Evolutionary conservation across 164 flowering plant species (phyloP).

Genomic region (Aristolochia californica): DNA sequence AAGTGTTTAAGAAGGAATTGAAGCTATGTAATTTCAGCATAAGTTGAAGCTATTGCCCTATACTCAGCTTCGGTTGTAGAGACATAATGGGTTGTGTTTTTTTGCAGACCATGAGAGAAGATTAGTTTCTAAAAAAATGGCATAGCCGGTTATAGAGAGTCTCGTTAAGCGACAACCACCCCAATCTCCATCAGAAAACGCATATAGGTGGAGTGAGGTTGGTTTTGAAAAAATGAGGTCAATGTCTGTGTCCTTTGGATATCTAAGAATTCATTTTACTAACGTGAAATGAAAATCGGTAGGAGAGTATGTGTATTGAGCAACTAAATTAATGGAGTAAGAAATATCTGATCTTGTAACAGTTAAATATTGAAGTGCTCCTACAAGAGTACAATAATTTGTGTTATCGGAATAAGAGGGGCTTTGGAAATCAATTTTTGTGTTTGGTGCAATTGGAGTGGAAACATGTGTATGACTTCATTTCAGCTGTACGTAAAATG

Average conservation of each 20-base stretch:
- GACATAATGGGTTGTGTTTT: not conserved
- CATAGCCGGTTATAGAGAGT: too few species aligned
- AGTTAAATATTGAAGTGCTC: too few species aligned
- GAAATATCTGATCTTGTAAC: too few species aligned
- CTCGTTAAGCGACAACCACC: not conserved
- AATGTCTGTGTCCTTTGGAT: not conserved
- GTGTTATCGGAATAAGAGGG: too few species aligned
- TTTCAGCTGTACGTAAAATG: not conserved
- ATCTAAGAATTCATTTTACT: not conserved
- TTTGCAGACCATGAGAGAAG: not conserved
- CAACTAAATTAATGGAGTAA: too few species aligned
- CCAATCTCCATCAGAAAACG: not conserved
- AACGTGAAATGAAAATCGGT: not conserved
- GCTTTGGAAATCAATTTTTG: too few species aligned
- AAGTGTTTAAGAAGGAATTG: too few species aligned
- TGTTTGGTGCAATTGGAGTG: too few species aligned
- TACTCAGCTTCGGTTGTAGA: not conserved
- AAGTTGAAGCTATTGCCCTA: not conserved
- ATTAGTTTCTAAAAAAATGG: not conserved
- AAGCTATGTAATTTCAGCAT: not conserved
- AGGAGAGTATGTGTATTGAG: not conserved
- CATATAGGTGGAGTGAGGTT: too few species aligned
- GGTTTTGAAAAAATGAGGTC: not conserved
- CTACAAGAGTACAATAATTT: too few species aligned
- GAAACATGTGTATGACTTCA: not conserved